Evolutionary conservation across 2,329 filamentous ascomycete genomes (phyloP).

Genomic region (Apiospora rasikravindrae): DNA sequence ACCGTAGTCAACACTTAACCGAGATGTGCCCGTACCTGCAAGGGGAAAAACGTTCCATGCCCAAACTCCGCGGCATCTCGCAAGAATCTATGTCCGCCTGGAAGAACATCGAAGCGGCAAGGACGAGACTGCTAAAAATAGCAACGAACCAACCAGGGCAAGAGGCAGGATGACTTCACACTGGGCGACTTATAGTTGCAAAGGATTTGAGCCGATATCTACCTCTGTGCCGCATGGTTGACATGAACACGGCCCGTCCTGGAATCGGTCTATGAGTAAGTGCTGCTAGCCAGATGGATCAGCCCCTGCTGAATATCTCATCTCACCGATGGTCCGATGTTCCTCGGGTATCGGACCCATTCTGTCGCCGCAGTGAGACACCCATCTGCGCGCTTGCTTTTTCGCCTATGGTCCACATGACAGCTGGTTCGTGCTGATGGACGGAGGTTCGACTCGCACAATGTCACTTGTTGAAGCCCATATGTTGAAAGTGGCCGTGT

Average conservation of each 20-base stretch:
- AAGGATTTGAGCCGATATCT: constrained; percentile 7
- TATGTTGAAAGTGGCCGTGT: background rate
- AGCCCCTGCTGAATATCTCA: background rate
- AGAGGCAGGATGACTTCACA: background rate
- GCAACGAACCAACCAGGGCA: background rate
- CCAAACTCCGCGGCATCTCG: background rate
- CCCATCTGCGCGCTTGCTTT: background rate
- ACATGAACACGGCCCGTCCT: background rate
- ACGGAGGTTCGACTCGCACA: background rate
- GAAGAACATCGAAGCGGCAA: background rate
- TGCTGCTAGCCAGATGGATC: background rate
- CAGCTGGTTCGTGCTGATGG: background rate
- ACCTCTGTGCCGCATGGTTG: background rate
- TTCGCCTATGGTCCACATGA: background rate
- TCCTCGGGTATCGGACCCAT: background rate
- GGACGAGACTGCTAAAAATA: background rate
- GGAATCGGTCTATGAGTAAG: background rate
- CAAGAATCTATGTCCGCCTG: background rate
- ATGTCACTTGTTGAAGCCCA: background rate
- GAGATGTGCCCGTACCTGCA: background rate
- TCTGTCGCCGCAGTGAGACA: background rate
- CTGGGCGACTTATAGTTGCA: background rate
- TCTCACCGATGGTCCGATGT: constrained; percentile 4
- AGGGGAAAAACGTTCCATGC: background rate
- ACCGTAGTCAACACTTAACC: background rate